Percentiles rank a stretch among this genome's conserved stretches.
These are phyloP conservation scores for Amanita muscaria DNA, from an alignment of 768 basidiomycete species.

Conservation along the genomic window DNA sequence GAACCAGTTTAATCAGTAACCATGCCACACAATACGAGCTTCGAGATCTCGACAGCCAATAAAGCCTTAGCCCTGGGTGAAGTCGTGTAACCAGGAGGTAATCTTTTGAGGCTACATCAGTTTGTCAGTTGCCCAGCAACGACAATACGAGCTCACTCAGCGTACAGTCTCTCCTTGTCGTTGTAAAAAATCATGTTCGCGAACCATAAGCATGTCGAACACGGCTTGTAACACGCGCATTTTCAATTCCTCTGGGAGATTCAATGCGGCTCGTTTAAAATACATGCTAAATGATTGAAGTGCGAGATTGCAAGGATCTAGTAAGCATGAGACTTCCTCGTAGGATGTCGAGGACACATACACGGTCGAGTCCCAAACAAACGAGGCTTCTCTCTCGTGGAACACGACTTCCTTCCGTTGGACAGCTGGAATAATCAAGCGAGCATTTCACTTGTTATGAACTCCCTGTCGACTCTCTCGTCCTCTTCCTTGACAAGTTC, in stretches of 20 bases:
- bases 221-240: constrained; percentile 75
- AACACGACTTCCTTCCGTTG: constrained; percentile 78
- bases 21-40: constrained; percentile 82
- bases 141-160: constrained; percentile 1
- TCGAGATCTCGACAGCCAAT: constrained; percentile 76
- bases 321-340: not conserved
- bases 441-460: constrained; percentile 75
- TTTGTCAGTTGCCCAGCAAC: not conserved
- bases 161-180: constrained; percentile 36
- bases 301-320: constrained; percentile 45
- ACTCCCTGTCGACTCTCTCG: constrained; percentile 41
- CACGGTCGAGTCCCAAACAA: constrained; percentile 55
- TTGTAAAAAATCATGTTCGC: constrained; percentile 71
- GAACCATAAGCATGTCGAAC: constrained; percentile 86
- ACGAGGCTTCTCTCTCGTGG: constrained; percentile 75
- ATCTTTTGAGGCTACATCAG: constrained; percentile 29
- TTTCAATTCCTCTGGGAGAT: constrained; percentile 34
- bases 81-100: constrained; percentile 40
- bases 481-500: constrained; percentile 36
- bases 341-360: not conserved
- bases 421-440: constrained; percentile 87
- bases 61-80: constrained; percentile 69
- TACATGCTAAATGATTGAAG: constrained; percentile 73
- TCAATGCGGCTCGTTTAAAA: constrained; percentile 43
- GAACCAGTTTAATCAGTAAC: constrained; percentile 71